phyloP scores from a whole-genome alignment of 2,329 filamentous ascomycete genomes.

The Aureobasidium sp. region DNA sequence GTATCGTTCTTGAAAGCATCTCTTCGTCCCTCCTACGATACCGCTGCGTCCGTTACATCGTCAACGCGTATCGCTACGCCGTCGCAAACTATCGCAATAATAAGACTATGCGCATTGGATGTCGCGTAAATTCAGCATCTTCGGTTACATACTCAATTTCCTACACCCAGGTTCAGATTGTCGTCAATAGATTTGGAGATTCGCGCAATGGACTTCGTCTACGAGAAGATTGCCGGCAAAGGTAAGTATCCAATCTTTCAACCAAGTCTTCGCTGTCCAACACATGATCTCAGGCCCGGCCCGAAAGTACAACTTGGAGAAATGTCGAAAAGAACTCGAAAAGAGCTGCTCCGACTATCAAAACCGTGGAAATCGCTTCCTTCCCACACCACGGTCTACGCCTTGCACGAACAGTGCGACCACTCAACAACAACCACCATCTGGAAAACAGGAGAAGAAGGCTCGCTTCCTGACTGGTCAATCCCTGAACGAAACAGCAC shows the following conservation, averaged over 20 bases:
- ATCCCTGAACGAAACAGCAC: background rate
- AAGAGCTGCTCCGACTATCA: background rate
- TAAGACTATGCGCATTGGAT: background rate
- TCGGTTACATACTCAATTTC: no score
- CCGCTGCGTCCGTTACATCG: no score
- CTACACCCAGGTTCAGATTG: no score
- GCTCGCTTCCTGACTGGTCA: background rate
- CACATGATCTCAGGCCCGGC: background rate
- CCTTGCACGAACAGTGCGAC: background rate
- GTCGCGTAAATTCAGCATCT: background rate
- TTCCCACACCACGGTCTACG: background rate
- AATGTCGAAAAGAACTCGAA: conserved; percentile 4
- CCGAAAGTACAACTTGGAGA: background rate
- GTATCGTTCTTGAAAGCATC: background rate
- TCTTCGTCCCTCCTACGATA: background rate
- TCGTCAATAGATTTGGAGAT: background rate
- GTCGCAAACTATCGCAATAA: background rate
- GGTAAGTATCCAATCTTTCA: background rate
- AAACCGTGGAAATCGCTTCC: background rate
- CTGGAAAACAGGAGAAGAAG: background rate
- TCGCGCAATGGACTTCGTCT: background rate
- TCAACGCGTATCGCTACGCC: background rate
- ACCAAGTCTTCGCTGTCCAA: background rate
- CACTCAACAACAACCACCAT: background rate
- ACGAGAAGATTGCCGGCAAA: conserved; percentile 6